These are phyloP conservation scores for Irpex sp. DNA, from an alignment of 1,284 basidiomycete genomes.

Conservation along the genomic window DNA sequence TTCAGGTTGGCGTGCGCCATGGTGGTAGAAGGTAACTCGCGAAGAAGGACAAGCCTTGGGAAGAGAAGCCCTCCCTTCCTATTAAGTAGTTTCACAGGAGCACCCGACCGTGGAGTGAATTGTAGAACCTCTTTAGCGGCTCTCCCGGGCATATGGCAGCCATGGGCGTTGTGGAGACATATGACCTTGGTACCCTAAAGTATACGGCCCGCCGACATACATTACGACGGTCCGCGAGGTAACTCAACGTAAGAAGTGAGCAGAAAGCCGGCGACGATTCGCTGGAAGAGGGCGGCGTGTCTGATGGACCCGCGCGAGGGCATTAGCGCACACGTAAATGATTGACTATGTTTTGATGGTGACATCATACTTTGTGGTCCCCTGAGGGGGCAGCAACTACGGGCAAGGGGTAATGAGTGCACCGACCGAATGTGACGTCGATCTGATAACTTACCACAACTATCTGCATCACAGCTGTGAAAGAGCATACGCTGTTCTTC, in stretches of 20 bases:
- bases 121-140: not conserved
- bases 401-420: too few species aligned
- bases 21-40: not conserved
- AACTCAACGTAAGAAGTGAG: not conserved
- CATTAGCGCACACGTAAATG: not conserved
- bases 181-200: not conserved
- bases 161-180: not conserved
- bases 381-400: not conserved
- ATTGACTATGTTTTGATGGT: not conserved
- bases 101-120: not conserved
- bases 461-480: too few species aligned
- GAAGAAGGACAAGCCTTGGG: not conserved
- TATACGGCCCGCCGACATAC: not conserved
- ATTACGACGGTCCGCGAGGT: not conserved
- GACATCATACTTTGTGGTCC: not conserved
- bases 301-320: not conserved
- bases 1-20: constrained; percentile 51
- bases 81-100: not conserved
- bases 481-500: too few species aligned
- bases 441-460: too few species aligned
- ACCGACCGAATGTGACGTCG: too few species aligned
- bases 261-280: not conserved
- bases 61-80: not conserved
- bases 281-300: not conserved
- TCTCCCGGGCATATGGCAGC: not conserved